phyloP scores from a whole-genome alignment of 352 stramenopile species.

The Phytophthora hibernalis region DNA sequence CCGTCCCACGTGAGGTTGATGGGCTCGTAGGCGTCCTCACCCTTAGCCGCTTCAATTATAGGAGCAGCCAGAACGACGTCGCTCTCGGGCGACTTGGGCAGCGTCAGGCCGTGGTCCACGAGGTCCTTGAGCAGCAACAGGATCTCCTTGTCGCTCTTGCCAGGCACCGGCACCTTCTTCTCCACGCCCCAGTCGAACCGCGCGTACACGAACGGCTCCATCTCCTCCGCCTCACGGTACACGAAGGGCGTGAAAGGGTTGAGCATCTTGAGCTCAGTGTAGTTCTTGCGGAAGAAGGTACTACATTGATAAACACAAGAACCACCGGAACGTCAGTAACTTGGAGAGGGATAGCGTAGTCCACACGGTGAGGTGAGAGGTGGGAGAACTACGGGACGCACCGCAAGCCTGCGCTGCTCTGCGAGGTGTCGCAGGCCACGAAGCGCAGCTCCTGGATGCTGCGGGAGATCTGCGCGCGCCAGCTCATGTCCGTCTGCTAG shows the following conservation, averaged over 20 bases:
- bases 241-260: conserved; percentile 86
- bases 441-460: conserved; percentile 87
- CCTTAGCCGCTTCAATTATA: conserved; percentile 74
- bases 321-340: conserved; percentile 18
- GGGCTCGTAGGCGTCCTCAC: conserved; percentile 78
- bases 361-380: neutral
- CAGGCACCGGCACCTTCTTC: conserved; percentile 83
- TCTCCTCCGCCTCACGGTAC: conserved; percentile 88
- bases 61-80: conserved; percentile 75
- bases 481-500: conserved; percentile 67
- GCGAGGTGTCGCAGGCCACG: conserved; percentile 83
- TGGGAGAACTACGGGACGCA: conserved; percentile 36
- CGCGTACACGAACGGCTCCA: conserved; percentile 90
- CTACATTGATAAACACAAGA: conserved; percentile 36
- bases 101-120: conserved; percentile 70
- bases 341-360: neutral
- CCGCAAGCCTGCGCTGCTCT: conserved; percentile 85
- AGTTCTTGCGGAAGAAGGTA: conserved; percentile 89
- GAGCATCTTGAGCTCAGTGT: conserved; percentile 89
- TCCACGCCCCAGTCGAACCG: conserved; percentile 88
- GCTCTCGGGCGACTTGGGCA: conserved; percentile 89
- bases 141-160: conserved; percentile 89
- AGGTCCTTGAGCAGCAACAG: conserved; percentile 77
- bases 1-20: conserved; percentile 90
- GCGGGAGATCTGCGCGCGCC: conserved; percentile 89